Evolutionary conservation across 1,284 basidiomycete genomes (phyloP), one percentile per base, ranked within the genome.

Genomic region (Athelia psychrophila): DNA sequence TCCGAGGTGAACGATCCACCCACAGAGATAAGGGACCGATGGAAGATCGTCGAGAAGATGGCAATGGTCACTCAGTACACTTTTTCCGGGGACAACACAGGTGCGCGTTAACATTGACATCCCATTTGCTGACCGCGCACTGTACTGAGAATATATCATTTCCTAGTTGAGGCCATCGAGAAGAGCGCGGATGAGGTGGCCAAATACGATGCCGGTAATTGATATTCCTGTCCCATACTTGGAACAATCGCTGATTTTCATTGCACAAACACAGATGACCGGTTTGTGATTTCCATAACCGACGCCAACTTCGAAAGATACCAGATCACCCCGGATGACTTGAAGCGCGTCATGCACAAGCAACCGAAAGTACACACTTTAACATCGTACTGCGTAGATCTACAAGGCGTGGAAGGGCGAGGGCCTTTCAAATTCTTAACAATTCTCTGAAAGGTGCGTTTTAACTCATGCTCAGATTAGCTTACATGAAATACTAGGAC

Each of bases 1-100:
- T 78, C 84, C 3, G 72, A 77, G 50, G 66, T 70, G 0, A 69
- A 76, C 35, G 69, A 78, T 20, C 75, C 76, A 6, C 77, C 79
- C 0, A 67, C 66, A 2, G 78, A 82, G 44, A 61, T 83, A 22
- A 72, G 73, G 30, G 80, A 84, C 24, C 70, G 83, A 18, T 84
- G 81, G 82, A 84, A 83, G 56, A 76, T 85, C 8, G 71, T 79
- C 1, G 80, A 86, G 64, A 86, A 86, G 66, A 86, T 86, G 83
- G 67, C 72, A 24, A 77, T 84, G 74, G 71, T 84, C 27, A 80
- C 83, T 2, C 83, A 86, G 56, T 86, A 86, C 55, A 76, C 83
- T 0, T 86, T 84, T 54, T 78, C 82, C 3, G 84, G 84, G 3
- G 84, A 86, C 58, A 80, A 78, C 56, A 86, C 84, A 22, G 74